phyloP scores from a whole-genome alignment of 345 rosid species.

The Eucalyptus paniculata region DNA sequence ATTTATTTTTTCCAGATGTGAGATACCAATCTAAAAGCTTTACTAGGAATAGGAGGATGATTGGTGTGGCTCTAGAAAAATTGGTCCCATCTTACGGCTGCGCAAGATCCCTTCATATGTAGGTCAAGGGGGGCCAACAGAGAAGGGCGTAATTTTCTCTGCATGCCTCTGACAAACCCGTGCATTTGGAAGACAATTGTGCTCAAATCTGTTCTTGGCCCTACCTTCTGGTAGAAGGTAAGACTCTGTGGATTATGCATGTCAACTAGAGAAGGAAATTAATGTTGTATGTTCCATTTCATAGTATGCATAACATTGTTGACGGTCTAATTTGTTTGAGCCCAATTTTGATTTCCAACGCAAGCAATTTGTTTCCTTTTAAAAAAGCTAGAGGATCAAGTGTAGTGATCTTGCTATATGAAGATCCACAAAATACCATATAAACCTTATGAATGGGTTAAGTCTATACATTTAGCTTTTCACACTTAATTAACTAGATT shows the following conservation, averaged over 20 bases:
- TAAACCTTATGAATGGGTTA: neutral
- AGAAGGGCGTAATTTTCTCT: neutral
- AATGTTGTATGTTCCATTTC: neutral
- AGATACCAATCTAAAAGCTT: neutral
- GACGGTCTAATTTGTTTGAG: neutral
- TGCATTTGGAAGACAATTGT: neutral
- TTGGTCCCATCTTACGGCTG: neutral
- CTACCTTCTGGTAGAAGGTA: neutral
- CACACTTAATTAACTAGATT: neutral
- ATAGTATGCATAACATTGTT: neutral
- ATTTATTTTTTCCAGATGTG: accelerated
- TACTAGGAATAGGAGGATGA: neutral
- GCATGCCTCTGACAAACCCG: neutral
- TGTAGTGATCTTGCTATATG: neutral
- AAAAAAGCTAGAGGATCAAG: neutral
- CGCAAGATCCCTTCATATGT: neutral
- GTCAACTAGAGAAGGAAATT: neutral
- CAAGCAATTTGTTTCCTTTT: neutral
- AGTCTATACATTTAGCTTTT: neutral
- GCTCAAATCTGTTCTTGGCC: neutral
- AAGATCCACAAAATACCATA: neutral
- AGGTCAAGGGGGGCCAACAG: neutral
- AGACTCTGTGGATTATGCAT: neutral
- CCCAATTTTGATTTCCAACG: neutral
- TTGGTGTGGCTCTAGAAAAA: neutral